These are phyloP conservation scores for Aspergillus sp. DNA, from an alignment of 2,329 filamentous ascomycete species.

Conservation along the genomic window DNA sequence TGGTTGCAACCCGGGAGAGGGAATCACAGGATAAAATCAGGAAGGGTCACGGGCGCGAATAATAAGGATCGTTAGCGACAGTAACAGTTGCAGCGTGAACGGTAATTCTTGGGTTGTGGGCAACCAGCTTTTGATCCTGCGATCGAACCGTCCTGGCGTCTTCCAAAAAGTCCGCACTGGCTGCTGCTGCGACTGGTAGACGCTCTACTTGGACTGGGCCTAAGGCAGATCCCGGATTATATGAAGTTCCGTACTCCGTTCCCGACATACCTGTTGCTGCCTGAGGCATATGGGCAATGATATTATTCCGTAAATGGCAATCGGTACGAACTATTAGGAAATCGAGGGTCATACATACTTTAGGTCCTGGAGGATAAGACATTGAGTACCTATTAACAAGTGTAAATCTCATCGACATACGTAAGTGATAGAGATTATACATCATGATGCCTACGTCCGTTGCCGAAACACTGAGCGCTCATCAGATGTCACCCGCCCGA, in stretches of 20 bases:
- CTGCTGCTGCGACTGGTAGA: background rate
- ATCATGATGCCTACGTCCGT: background rate
- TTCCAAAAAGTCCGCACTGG: conserved; percentile 29
- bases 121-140: conserved; percentile 26
- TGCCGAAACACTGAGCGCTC: too few species aligned
- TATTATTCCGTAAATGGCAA: background rate
- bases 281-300: conserved; percentile 7
- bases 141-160: conserved; percentile 29
- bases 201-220: conserved; percentile 19
- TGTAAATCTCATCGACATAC: background rate
- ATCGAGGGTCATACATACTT: background rate
- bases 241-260: background rate
- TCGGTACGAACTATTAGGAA: conserved; percentile 10
- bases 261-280: background rate
- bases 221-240: conserved; percentile 30
- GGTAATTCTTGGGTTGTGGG: conserved; percentile 26
- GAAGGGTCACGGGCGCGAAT: conserved; percentile 14
- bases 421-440: background rate
- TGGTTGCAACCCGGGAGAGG: conserved; percentile 23
- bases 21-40: background rate
- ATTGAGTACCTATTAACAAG: background rate
- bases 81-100: conserved; percentile 1
- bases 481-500: conserved; percentile 8
- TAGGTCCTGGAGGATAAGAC: background rate
- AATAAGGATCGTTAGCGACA: conserved; percentile 17